Evolutionary conservation across 202 grass and related monocot genomes (phyloP).

Genomic region (Schoenoplectus tabernaemontani): DNA sequence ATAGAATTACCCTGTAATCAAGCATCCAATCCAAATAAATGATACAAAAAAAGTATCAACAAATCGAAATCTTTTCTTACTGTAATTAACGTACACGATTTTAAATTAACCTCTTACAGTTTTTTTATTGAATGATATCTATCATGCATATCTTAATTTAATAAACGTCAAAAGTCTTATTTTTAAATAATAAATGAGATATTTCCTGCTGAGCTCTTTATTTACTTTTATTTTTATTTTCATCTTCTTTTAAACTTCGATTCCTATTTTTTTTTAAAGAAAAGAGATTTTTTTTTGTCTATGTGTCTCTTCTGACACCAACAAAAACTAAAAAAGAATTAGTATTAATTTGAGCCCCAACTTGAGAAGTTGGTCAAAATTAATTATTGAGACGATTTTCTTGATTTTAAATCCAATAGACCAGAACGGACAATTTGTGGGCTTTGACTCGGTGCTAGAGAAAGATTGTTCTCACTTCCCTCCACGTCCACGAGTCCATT

Average conservation of each 20-base stretch:
- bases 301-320: background rate
- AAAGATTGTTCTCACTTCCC: background rate
- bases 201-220: background rate
- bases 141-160: no score
- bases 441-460: background rate
- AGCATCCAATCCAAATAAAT: background rate
- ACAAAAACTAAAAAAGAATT: background rate
- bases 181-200: no score
- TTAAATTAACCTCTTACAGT: background rate
- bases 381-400: background rate
- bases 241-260: no score
- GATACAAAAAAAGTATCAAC: background rate
- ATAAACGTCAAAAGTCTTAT: no score
- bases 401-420: background rate
- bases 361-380: background rate
- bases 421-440: background rate
- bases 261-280: no score
- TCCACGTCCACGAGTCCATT: background rate
- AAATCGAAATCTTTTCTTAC: background rate
- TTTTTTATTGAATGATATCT: background rate
- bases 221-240: background rate
- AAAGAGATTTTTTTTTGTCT: background rate
- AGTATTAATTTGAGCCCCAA: background rate
- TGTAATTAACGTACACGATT: background rate
- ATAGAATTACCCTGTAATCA: background rate